Conservation (phyloP, 768 basidiomycete species). For the Kwoniella mangroviensis region DNA sequence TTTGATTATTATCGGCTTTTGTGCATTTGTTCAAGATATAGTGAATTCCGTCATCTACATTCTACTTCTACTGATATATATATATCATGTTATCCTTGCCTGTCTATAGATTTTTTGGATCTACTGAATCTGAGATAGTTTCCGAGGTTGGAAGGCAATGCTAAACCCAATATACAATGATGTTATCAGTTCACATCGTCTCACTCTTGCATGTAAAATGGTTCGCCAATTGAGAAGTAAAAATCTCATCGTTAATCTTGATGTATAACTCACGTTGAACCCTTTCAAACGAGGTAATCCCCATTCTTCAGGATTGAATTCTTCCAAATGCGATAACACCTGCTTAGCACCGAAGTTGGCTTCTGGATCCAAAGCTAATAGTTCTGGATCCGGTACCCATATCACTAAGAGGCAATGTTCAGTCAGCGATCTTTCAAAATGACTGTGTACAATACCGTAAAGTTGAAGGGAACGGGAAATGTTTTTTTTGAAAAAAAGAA, state of each 20-base stretch:
- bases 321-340: slow-evolving; percentile 43
- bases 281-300: slow-evolving; percentile 35
- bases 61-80: background rate
- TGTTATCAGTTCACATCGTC: too few species aligned
- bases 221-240: too few species aligned
- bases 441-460: background rate
- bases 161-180: background rate
- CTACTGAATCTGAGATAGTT: background rate
- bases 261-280: slow-evolving; percentile 19
- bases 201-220: too few species aligned
- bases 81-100: too few species aligned
- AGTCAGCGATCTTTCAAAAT: too few species aligned
- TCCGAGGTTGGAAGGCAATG: background rate
- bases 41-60: background rate
- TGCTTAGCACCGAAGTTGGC: slow-evolving; percentile 49
- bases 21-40: background rate
- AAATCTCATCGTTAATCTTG: background rate
- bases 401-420: slow-evolving; percentile 33
- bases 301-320: slow-evolving; percentile 51
- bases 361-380: slow-evolving; percentile 46
- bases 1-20: background rate
- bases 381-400: slow-evolving; percentile 53
- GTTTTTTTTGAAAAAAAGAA: background rate
- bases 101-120: too few species aligned
- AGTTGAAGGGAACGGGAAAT: background rate